Conservation (phyloP, 2,329 filamentous ascomycete species). For the Pezicula rhizophila region DNA sequence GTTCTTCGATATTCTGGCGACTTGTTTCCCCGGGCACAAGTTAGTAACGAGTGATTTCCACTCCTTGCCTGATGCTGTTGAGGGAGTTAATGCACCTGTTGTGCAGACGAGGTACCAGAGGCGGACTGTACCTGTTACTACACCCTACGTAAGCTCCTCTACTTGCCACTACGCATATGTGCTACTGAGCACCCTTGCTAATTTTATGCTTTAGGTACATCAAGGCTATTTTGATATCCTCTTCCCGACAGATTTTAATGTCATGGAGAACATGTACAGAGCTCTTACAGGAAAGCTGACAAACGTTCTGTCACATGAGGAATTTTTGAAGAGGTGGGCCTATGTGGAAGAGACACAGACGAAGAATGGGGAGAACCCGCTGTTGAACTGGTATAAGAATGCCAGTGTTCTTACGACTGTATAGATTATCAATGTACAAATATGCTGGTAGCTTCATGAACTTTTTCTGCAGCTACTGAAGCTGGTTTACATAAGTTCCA, state of each 20-base stretch:
- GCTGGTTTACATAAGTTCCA: too few relatives aligned
- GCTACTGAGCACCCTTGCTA: background rate
- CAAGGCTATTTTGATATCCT: constrained; percentile 99
- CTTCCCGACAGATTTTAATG: constrained; percentile 90
- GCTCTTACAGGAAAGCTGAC: constrained; percentile 91
- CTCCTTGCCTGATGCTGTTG: constrained; percentile 72
- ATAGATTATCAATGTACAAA: constrained; percentile 32
- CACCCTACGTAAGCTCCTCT: constrained; percentile 66
- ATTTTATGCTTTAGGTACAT: constrained; percentile 59
- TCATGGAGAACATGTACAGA: constrained; percentile 87
- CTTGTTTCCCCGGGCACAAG: constrained; percentile 84
- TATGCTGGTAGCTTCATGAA: too few relatives aligned
- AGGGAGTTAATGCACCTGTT: constrained; percentile 84
- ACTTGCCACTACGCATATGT: background rate
- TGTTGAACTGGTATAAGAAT: constrained; percentile 92
- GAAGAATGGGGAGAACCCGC: constrained; percentile 83
- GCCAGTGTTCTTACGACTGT: constrained; percentile 87
- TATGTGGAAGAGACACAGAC: constrained; percentile 87
- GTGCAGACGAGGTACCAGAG: constrained; percentile 92
- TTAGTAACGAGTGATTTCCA: constrained; percentile 89
- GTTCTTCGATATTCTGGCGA: constrained; percentile 87
- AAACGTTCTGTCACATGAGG: constrained; percentile 76
- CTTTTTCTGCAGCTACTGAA: too few relatives aligned
- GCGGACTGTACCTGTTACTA: constrained; percentile 81
- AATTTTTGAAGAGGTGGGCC: constrained; percentile 87